phyloP scores from a whole-genome alignment of 495 filamentous ascomycete species.

The Friedmanniomyces endolithicus region DNA sequence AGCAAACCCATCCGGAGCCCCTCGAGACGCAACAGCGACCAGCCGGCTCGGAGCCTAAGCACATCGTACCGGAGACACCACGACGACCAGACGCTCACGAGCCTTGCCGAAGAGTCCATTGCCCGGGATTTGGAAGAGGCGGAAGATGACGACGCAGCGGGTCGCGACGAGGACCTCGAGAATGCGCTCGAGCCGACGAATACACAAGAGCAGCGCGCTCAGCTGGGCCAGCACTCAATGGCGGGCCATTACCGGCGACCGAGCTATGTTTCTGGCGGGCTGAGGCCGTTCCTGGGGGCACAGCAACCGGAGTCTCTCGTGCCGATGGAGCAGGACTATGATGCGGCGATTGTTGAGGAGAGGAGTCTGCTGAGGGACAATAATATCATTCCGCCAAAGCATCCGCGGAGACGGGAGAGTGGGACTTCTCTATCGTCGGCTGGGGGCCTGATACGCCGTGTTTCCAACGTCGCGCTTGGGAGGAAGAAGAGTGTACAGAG shows the following conservation, averaged over 20 bases:
- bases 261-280: constrained; percentile 50
- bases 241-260: constrained; percentile 61
- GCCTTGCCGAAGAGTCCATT: constrained; percentile 55
- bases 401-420: constrained; percentile 27
- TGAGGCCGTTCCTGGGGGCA: constrained; percentile 32
- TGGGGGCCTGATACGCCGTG: constrained; percentile 11
- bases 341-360: constrained; percentile 57
- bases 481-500: constrained; percentile 24
- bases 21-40: neutral
- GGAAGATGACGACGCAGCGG: neutral
- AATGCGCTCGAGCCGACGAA: constrained; percentile 23
- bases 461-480: constrained; percentile 9
- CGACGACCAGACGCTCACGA: neutral
- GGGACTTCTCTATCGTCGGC: constrained; percentile 9
- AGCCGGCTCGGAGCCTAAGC: neutral
- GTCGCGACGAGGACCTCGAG: neutral
- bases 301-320: constrained; percentile 1
- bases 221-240: constrained; percentile 38
- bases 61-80: constrained; percentile 4
- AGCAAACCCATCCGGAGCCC: neutral
- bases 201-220: constrained; percentile 22
- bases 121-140: constrained; percentile 55
- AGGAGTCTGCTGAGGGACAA: constrained; percentile 67
- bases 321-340: constrained; percentile 41
- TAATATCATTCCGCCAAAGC: constrained; percentile 54